Conservation (phyloP, 345 rosid genomes). For the Eucalyptus tenuipes region DNA sequence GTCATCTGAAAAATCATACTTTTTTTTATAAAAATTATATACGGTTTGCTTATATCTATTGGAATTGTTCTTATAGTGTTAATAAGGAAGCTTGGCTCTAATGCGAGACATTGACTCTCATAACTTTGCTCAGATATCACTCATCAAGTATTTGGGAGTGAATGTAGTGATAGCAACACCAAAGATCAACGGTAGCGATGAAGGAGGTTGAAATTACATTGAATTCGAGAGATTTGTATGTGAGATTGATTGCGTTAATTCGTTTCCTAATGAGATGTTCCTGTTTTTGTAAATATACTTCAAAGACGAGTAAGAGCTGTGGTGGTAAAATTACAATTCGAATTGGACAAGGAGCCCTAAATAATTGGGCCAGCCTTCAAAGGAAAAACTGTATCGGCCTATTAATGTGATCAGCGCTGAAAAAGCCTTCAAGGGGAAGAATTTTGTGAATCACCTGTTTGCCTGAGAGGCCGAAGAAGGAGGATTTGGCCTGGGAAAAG, state of each 20-base stretch:
- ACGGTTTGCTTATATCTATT: neutral
- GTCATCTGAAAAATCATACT: neutral
- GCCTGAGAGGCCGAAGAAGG: neutral
- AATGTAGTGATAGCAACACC: neutral
- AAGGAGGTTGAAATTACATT: neutral
- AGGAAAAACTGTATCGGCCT: no score
- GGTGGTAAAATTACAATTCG: no score
- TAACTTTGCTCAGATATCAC: neutral
- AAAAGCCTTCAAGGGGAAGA: neutral
- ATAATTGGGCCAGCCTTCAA: no score
- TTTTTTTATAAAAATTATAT: neutral
- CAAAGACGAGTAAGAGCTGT: neutral
- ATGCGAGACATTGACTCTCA: neutral
- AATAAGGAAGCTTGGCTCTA: neutral
- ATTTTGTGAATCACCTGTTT: neutral
- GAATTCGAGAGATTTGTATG: neutral
- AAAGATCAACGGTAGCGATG: neutral
- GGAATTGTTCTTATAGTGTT: neutral
- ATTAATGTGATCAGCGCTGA: neutral
- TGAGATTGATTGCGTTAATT: neutral
- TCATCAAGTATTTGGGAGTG: neutral
- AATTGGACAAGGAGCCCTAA: no score
- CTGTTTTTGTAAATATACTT: neutral
- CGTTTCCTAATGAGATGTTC: neutral
- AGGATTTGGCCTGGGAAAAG: neutral